phyloP scores from a whole-genome alignment of 192 early-diverging fungal genomes.

The Linnemannia schmuckeri region DNA sequence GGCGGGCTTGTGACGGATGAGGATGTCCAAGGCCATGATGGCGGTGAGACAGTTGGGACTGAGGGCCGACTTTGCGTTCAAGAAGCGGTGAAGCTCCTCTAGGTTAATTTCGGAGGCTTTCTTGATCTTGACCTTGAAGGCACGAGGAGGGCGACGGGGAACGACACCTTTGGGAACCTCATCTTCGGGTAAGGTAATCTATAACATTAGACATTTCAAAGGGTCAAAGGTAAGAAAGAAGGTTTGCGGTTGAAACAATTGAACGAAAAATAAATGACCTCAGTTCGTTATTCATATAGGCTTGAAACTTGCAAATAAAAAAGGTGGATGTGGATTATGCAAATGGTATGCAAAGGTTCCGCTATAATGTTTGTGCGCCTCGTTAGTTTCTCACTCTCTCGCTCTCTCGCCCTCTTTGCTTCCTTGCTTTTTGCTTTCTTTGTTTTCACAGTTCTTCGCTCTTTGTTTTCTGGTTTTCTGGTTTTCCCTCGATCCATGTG shows the following conservation, averaged over 20 bases:
- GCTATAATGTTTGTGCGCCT: too few relatives aligned
- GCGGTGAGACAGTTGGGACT: conserved; percentile 59
- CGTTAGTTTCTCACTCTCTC: too few relatives aligned
- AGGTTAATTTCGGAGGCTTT: conserved; percentile 78
- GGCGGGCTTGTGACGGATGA: conserved; percentile 89
- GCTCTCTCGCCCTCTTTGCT: too few relatives aligned
- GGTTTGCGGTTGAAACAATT: neutral
- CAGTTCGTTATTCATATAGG: neutral
- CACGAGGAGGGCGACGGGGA: conserved; percentile 58
- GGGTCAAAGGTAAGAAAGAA: neutral
- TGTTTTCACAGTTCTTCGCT: too few relatives aligned
- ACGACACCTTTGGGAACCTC: conserved; percentile 17
- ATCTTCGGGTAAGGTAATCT: conserved; percentile 63
- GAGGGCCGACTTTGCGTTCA: conserved; percentile 59
- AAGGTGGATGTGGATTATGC: too few relatives aligned
- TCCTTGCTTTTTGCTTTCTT: neutral
- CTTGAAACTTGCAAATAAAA: neutral
- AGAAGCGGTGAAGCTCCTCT: conserved; percentile 68
- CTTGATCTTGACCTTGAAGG: conserved; percentile 76
- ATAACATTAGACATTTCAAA: neutral
- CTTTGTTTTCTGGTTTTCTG: too few relatives aligned
- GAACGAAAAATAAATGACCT: neutral
- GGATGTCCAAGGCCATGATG: conserved; percentile 82
- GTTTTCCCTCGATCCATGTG: too few relatives aligned
- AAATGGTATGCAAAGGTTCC: too few relatives aligned